Conservation (phyloP, 495 filamentous ascomycete genomes). For the Penicillium longicatenatum region DNA sequence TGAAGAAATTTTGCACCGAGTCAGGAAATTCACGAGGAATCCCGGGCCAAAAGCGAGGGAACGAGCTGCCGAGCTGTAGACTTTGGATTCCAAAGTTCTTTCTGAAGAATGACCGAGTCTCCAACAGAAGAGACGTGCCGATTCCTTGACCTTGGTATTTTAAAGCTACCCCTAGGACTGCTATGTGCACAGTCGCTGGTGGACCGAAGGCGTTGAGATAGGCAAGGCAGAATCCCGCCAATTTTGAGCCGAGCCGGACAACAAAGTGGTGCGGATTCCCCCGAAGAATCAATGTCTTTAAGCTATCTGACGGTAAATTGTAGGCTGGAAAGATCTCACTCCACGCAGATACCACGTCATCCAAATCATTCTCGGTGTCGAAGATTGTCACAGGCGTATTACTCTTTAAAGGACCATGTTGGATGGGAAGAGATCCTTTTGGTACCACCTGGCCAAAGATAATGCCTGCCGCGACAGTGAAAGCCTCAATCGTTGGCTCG, state of each 20-base stretch:
- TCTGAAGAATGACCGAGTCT: conserved; percentile 34
- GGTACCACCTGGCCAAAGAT: conserved; percentile 41
- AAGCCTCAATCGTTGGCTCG: conserved; percentile 51
- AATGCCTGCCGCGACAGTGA: conserved; percentile 41
- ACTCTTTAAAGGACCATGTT: conserved; percentile 15
- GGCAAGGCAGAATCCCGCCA: conserved; percentile 48
- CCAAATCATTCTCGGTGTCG: conserved; percentile 31
- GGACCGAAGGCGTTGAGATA: conserved; percentile 33
- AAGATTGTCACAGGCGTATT: conserved; percentile 24
- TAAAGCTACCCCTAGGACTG: conserved; percentile 46
- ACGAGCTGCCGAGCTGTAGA: conserved; percentile 43
- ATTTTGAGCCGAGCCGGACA: conserved; percentile 28
- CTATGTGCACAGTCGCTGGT: conserved; percentile 33
- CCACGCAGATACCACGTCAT: conserved; percentile 38
- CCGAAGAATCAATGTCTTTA: conserved; percentile 32
- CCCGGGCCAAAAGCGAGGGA: conserved; percentile 54
- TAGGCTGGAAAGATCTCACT: conserved; percentile 45
- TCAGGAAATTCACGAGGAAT: conserved; percentile 44
- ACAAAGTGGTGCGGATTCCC: conserved; percentile 38
- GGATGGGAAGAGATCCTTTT: conserved; percentile 42
- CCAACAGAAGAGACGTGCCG: conserved; percentile 44
- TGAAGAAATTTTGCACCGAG: conserved; percentile 43
- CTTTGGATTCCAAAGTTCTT: conserved; percentile 23
- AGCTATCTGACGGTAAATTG: conserved; percentile 26
- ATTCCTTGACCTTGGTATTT: conserved; percentile 42